Conservation (phyloP, 1,284 basidiomycete species). For the Sporisorium iseilematis-ciliati region DNA sequence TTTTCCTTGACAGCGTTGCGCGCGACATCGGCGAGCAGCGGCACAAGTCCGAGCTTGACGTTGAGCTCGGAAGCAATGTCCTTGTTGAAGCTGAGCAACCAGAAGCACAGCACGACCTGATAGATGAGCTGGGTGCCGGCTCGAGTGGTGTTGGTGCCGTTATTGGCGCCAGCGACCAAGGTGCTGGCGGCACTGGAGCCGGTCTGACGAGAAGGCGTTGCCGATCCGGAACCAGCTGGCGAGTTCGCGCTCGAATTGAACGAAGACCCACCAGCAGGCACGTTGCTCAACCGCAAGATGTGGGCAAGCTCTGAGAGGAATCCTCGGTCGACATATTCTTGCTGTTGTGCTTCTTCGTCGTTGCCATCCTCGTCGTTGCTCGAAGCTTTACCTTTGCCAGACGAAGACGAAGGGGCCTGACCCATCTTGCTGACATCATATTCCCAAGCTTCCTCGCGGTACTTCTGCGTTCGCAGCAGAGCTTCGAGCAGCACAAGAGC, state of each 20-base stretch:
- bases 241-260: constrained; percentile 39
- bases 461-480: constrained; percentile 83
- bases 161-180: constrained; percentile 41
- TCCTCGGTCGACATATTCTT: constrained; percentile 35
- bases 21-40: constrained; percentile 86
- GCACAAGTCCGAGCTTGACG: constrained; percentile 89
- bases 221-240: constrained; percentile 46
- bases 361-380: constrained; percentile 29
- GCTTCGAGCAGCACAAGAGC: constrained; percentile 90
- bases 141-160: constrained; percentile 27
- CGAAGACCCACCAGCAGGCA: constrained; percentile 22
- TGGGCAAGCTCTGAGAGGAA: constrained; percentile 53
- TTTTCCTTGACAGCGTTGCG: constrained; percentile 96
- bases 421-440: constrained; percentile 58
- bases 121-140: constrained; percentile 87
- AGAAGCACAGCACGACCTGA: constrained; percentile 90
- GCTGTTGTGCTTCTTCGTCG: constrained; percentile 11
- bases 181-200: constrained; percentile 24
- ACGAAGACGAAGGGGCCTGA: constrained; percentile 8
- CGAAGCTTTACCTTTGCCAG: constrained; percentile 24
- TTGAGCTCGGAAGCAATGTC: constrained; percentile 87
- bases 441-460: constrained; percentile 74
- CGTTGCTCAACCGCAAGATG: constrained; percentile 49
- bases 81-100: constrained; percentile 91
- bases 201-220: constrained; percentile 37